These are phyloP conservation scores for Artemisia tridentata DNA, from an alignment of 129 eudicot genomes.

Conservation along the genomic window DNA sequence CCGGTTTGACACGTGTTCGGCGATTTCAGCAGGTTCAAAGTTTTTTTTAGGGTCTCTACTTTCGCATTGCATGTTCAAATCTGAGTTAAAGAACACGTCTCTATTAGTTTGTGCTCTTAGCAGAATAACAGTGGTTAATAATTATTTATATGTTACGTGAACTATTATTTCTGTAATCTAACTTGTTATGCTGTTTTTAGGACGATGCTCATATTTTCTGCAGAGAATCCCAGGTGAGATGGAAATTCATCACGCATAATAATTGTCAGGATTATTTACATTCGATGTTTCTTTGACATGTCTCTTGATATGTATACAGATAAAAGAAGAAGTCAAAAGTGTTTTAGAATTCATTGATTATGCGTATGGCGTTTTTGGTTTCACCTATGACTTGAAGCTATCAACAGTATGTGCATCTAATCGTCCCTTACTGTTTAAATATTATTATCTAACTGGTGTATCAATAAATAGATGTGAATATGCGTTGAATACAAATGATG, in stretches of 20 bases:
- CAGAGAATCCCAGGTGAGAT: conserved; percentile 86
- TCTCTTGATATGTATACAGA: conserved; percentile 44
- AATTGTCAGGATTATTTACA: neutral
- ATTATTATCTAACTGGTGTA: neutral
- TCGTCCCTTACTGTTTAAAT: neutral
- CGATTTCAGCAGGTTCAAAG: conserved; percentile 88
- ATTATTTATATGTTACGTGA: neutral
- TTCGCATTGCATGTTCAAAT: too few species aligned
- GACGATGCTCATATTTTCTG: conserved; percentile 99
- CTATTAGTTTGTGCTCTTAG: neutral
- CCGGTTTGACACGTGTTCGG: conserved; percentile 92
- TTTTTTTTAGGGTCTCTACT: neutral
- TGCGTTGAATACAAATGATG: too few species aligned
- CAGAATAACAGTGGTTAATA: neutral
- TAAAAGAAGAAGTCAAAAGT: conserved; percentile 88
- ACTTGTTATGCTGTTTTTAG: conserved; percentile 33
- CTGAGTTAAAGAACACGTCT: too few species aligned
- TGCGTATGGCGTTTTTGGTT: conserved; percentile 71
- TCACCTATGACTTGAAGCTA: conserved; percentile 88
- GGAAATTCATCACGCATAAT: conserved; percentile 7
- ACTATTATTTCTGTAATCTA: conserved; percentile 9
- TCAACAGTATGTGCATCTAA: conserved; percentile 61
- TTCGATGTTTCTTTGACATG: conserved; percentile 2
- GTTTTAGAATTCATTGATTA: conserved; percentile 69
- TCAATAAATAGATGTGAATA: too few species aligned